Base-by-base conservation (phyloP, 2,329 filamentous ascomycete genomes). In the Aspergillus sp. region DNA sequence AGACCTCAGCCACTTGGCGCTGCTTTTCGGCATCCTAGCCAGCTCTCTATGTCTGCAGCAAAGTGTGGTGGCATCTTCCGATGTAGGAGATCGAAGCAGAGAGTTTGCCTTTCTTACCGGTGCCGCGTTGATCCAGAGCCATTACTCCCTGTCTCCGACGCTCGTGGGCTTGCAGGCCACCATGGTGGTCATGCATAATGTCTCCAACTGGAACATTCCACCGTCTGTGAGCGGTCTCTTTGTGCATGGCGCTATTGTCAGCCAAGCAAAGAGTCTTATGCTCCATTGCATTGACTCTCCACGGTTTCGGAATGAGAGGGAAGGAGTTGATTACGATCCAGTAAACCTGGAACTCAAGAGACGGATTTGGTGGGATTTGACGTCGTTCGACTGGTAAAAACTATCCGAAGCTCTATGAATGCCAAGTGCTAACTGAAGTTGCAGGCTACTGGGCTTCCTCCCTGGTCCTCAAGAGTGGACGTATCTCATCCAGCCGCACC, bases 341-440 rank as follows among this genome's bases (percentile, higher is more conserved):
- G 58, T 72, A 5, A 69, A 75, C 6, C 25, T 74, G 19, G 79
- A 80, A 59, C 63, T 78, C 4, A 76, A 73, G 19, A 70, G 79
- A n/a, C 70, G 79, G 2, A 63, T 78, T 2, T 80, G 77, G 76
- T 81, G 79, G 79, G 75, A 80, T 54, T 60, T 80, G 13, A 70
- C 68, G 2, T 72, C 76, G 0, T 78, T 74, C n/a, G 79, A 81
- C 60, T 81, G 79, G 79, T 77, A 71, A 30, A 68, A 59, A 21
- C 1, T 28, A 6, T 10, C 2, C 1, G 8, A 4, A 3, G n/a
- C 23, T 4, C 5, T 5, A 1, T 28, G 7, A 30, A 2, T 10
- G 5, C 28, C 10, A 4, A n/a, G 19, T 23, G 28, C 28, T 30
- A 1, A 39, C 38, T 60, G 25, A 59, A 38, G 12, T 3, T 5